These are phyloP conservation scores for Gracilariopsis chorda DNA, from an alignment of 23 red algal species.

Conservation along the genomic window DNA sequence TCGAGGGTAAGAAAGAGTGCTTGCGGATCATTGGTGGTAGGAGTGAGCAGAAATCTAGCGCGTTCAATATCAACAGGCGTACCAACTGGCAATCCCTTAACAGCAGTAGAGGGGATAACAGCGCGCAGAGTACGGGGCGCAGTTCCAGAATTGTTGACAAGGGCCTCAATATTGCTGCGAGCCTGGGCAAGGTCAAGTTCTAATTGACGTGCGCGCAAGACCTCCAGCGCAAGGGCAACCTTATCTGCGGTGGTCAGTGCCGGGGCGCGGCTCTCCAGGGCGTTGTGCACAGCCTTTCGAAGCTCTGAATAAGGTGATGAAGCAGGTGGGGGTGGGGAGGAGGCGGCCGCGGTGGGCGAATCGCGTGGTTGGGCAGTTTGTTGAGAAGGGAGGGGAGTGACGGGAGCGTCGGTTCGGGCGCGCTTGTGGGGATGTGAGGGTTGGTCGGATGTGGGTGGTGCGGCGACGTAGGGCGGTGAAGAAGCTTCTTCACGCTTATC, in stretches of 20 bases:
- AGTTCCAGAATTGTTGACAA: slow-evolving; percentile 4
- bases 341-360: neutral
- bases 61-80: slow-evolving; percentile 25
- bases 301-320: slow-evolving; percentile 31
- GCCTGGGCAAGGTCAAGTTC: slow-evolving; percentile 58
- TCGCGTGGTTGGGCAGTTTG: neutral
- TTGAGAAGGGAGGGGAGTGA: neutral
- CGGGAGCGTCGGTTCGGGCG: neutral
- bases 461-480: neutral
- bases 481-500: slow-evolving; percentile 22
- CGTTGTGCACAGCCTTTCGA: slow-evolving; percentile 26
- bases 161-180: slow-evolving; percentile 34
- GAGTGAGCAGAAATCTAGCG: slow-evolving; percentile 39
- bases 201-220: slow-evolving; percentile 45
- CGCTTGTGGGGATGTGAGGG: neutral
- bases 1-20: slow-evolving; percentile 54
- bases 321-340: slow-evolving; percentile 11
- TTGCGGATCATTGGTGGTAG: slow-evolving; percentile 41
- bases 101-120: slow-evolving; percentile 36
- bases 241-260: slow-evolving; percentile 41
- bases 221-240: slow-evolving; percentile 52
- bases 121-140: slow-evolving; percentile 44
- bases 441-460: neutral
- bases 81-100: slow-evolving; percentile 30
- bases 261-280: slow-evolving; percentile 8